Conservation (phyloP, 2,329 filamentous ascomycete genomes). For the Diaporthe vexans region DNA sequence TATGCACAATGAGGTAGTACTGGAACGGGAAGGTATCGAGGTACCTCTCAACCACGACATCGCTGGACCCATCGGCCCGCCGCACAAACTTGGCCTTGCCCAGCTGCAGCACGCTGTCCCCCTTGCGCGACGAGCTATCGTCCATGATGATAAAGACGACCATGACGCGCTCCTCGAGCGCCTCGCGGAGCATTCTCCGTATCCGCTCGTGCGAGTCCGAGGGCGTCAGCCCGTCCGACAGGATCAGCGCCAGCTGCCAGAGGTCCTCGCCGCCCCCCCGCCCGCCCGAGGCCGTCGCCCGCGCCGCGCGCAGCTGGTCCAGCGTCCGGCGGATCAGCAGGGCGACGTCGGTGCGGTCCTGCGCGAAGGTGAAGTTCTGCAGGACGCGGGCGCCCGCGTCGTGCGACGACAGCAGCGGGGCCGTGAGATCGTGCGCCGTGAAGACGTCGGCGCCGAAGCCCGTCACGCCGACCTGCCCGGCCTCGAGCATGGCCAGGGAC, state of each 20-base stretch:
- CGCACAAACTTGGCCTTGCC: constrained; percentile 87
- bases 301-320: constrained; percentile 83
- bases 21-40: constrained; percentile 96
- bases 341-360: constrained; percentile 88
- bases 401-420: constrained; percentile 81
- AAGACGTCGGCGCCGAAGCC: constrained; percentile 89
- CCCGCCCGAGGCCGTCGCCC: constrained; percentile 61
- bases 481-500: constrained; percentile 91
- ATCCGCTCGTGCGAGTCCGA: constrained; percentile 85
- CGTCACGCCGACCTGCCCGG: constrained; percentile 91
- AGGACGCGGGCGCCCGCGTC: constrained; percentile 88
- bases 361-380: constrained; percentile 86
- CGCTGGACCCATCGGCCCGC: constrained; percentile 71
- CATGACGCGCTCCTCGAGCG: constrained; percentile 95
- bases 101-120: constrained; percentile 85
- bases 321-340: constrained; percentile 84
- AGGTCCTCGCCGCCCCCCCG: constrained; percentile 71
- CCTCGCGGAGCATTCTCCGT: constrained; percentile 84
- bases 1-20: constrained; percentile 95
- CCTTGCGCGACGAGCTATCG: constrained; percentile 59
- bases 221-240: constrained; percentile 94
- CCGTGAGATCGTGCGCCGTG: constrained; percentile 87
- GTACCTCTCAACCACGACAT: constrained; percentile 89
- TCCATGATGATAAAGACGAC: constrained; percentile 98
- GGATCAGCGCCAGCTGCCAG: constrained; percentile 94